Base-by-base conservation (phyloP, 306 rosid genomes). In the Vigna radiata region DNA sequence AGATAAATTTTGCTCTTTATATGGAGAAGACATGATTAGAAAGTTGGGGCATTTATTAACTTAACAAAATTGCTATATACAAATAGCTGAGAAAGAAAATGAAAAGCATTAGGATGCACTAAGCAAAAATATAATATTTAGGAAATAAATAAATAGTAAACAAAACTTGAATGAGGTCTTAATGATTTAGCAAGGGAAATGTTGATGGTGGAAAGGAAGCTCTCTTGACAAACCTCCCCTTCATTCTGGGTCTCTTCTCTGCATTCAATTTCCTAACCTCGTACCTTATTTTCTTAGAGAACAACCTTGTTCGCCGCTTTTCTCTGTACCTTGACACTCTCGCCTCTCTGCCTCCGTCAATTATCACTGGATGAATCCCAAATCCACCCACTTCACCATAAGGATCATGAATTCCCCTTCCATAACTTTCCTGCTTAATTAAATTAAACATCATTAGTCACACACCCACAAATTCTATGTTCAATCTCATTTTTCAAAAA, bases 181-280 rank as follows among this genome's bases (percentile, higher is more conserved):
- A 78, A 78, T 85, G 65, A 81, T 36, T 65, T 37, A 77, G 70
- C 86, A 67, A 63, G 50, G 91, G 91, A 75, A 79, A 87, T 54
- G 84, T 4, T 4, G 94, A 76, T 64, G 79, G 73, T 19, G 85
- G 71, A 64, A 87, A 87, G 11, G 90, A 83, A 27, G 90, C 60
- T 76, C 91, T 86, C 88, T 94, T 94, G 5, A 94, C 98, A 70
- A 94, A 94, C 75, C 98, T 91, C 14, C 98, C 98, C 83, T 94
- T 94, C 96, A 94, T 94, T 81, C 98, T 88, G 0, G 98, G 98
- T 83, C 98, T 89, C 88, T 90, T 94, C 88, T 94, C 98, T 0
- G 98, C 98, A 76, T 94, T 94, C 93, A 94, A 81, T 69, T 94
- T 94, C 63, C 98, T 83, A 73, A 94, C 98, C 83, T 94, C 97